phyloP scores from a whole-genome alignment of 1,284 basidiomycete species.

The Sphaerobolus stellatus region DNA sequence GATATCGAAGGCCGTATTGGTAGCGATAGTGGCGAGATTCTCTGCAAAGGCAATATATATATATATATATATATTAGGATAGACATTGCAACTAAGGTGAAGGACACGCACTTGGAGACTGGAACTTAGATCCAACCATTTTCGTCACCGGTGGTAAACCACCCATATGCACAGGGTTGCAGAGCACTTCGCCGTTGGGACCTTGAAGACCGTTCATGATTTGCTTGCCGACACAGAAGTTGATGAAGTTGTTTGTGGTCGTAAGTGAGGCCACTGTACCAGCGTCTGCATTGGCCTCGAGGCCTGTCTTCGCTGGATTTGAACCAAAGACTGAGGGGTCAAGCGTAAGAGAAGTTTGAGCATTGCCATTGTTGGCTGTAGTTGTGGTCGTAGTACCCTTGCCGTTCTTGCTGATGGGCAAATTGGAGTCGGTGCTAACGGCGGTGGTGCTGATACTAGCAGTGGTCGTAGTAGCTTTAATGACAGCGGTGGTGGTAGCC shows the following conservation, averaged over 20 bases:
- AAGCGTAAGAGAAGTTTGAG: slow-evolving; percentile 47
- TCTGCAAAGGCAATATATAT: too few species aligned
- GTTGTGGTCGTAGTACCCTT: too few species aligned
- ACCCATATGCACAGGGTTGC: slow-evolving; percentile 60
- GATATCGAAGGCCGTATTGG: slow-evolving; percentile 51
- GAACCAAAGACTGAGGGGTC: slow-evolving; percentile 51
- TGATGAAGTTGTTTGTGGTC: slow-evolving; percentile 68
- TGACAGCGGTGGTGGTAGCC: too few species aligned
- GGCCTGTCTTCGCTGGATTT: slow-evolving; percentile 53
- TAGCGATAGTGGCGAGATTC: slow-evolving; percentile 39
- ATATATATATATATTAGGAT: too few species aligned
- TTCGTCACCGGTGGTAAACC: slow-evolving; percentile 43
- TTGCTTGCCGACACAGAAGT: slow-evolving; percentile 42
- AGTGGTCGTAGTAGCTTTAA: too few species aligned
- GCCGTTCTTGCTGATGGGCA: not conserved
- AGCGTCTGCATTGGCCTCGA: slow-evolving; percentile 34
- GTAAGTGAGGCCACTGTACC: slow-evolving; percentile 61
- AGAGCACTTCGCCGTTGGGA: slow-evolving; percentile 53
- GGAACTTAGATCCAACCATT: slow-evolving; percentile 58
- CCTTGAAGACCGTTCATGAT: slow-evolving; percentile 49
- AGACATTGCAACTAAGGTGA: too few species aligned
- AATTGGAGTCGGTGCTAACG: slow-evolving; percentile 12
- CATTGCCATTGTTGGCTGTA: slow-evolving; percentile 31
- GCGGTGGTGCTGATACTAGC: slow-evolving; percentile 18
- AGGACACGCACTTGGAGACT: slow-evolving; percentile 39